Evolutionary conservation across 164 flowering plant genomes (phyloP), one percentile per base, ranked within the genome.

Genomic region (Hamamelis virginiana): DNA sequence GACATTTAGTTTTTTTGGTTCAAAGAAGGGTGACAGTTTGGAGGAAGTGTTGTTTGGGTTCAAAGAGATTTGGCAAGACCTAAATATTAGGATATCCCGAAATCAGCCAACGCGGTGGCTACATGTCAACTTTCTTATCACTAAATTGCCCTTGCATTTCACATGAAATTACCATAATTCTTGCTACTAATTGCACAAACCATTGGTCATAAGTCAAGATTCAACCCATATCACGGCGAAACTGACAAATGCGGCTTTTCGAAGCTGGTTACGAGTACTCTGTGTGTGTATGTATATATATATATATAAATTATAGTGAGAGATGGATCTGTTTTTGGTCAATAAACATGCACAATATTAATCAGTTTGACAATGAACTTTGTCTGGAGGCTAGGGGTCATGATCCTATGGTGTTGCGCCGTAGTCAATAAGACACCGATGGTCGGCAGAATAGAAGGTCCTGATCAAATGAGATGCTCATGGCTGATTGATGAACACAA

Each of bases 211-310:
- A 2, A 33, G 6, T 33, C 2, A 33, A 33, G 41, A 33, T 33
- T 33, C 6, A 33, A 2, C 6, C 6, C 41, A n/a, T 33, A 33
- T 33, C 41, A 6, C 6, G 41, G 4, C 41, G 41, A 3, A 57
- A 9, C 1, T 26, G 15, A 8, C 14, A 28, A 38, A 47, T 65
- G 74, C 69, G 74, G 65, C 74, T 47, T 58, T 56, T 65, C 65
- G 74, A 41, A 47, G 74, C 59, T 33, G 74, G 16, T 62, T n/a
- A 11, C n/a, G n/a, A n/a, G n/a, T n/a, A 57, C 15, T 46, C 16
- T 10, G 11, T 9, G 13, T 46, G 16, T 44, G 8, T 44, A 44
- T 44, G 8, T 44, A 33, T 33, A 33, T 2, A 2, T 33, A 33
- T 2, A 6, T 47, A 9, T 47, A 47, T 47, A 47, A 3, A 47